Conservation (phyloP, 768 basidiomycete genomes). For the Trametes punicea region DNA sequence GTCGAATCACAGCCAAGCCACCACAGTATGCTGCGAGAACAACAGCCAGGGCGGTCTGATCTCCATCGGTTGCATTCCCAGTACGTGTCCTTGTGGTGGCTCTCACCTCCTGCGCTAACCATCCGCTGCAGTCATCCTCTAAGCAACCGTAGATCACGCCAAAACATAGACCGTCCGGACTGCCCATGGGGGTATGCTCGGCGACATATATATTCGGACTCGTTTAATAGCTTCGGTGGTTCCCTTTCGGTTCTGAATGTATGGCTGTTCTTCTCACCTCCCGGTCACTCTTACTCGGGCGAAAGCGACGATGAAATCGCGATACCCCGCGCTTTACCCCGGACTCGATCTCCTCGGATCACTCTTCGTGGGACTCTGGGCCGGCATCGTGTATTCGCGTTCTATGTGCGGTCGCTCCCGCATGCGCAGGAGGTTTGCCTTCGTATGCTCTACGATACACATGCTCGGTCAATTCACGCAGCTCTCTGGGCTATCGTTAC, state of each 20-base stretch:
- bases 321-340: slow-evolving; percentile 11
- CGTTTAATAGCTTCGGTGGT: slow-evolving; percentile 14
- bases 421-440: background rate
- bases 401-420: background rate
- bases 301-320: background rate
- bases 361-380: background rate
- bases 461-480: background rate
- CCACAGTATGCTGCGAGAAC: slow-evolving; percentile 29
- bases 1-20: slow-evolving; percentile 11
- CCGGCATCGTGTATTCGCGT: slow-evolving; percentile 4
- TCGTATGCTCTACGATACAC: slow-evolving; percentile 16
- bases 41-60: slow-evolving; percentile 27
- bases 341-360: background rate
- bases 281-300: background rate
- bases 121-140: slow-evolving; percentile 10
- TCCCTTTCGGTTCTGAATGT: slow-evolving; percentile 2
- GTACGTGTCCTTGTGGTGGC: slow-evolving; percentile 11
- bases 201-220: slow-evolving; percentile 6
- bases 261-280: slow-evolving; percentile 1
- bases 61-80: slow-evolving; percentile 27
- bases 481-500: background rate
- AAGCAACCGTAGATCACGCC: background rate
- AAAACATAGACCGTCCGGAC: slow-evolving; percentile 6
- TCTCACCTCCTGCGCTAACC: background rate
- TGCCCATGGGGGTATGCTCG: background rate